phyloP scores from a whole-genome alignment of 306 rosid genomes.

The Trifolium fragiferum region DNA sequence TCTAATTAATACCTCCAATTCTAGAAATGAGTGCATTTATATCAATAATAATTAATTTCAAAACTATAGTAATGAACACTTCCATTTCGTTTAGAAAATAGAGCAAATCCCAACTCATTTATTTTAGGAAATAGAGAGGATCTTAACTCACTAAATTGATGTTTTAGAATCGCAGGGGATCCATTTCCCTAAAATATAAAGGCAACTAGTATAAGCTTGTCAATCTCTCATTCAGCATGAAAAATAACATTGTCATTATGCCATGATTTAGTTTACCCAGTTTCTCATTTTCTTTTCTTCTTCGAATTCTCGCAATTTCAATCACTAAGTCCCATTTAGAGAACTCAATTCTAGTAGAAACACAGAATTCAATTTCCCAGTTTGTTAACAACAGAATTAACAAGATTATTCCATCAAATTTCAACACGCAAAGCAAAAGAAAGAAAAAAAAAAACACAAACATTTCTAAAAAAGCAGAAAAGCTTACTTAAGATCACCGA shows the following conservation, averaged over 20 bases:
- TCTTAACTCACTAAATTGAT: too few relatives aligned
- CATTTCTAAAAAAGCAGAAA: background rate
- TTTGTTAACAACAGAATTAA: background rate
- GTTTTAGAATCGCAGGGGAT: background rate
- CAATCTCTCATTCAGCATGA: slow-evolving; percentile 4
- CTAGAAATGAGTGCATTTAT: too few relatives aligned
- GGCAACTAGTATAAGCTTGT: background rate
- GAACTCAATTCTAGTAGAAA: too few relatives aligned
- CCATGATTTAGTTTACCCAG: background rate
- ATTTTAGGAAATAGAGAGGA: too few relatives aligned
- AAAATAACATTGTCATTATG: background rate
- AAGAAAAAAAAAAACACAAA: background rate
- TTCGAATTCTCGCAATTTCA: slow-evolving; percentile 3
- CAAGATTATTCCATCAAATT: background rate
- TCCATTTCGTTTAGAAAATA: too few relatives aligned
- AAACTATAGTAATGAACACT: too few relatives aligned
- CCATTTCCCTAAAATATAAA: background rate
- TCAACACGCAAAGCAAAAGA: slow-evolving; percentile 5
- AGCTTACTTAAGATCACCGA: slow-evolving; percentile 68
- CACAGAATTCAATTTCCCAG: background rate
- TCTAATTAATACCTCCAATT: too few relatives aligned
- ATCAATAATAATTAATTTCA: too few relatives aligned
- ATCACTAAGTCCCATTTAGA: background rate
- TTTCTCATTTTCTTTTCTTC: background rate
- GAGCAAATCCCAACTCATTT: too few relatives aligned